Evolutionary conservation across 345 rosid species (phyloP).

Genomic region (Rhizophora mangle): DNA sequence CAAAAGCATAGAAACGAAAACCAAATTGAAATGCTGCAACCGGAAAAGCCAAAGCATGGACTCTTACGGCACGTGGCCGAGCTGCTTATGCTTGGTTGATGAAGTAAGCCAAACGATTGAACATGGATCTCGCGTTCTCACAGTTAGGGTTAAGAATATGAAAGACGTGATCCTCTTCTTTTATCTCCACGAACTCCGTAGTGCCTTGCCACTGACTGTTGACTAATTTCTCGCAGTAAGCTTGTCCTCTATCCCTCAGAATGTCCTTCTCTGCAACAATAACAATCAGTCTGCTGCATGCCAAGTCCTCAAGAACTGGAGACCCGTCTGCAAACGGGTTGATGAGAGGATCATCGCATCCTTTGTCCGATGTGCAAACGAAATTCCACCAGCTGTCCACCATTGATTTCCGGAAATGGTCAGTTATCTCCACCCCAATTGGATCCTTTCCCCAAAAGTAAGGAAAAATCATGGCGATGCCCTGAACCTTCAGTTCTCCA

Average conservation of each 20-base stretch:
- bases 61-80: too few relatives aligned
- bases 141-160: constrained; percentile 55
- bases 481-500: constrained; percentile 34
- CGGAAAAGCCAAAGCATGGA: too few relatives aligned
- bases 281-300: constrained; percentile 45
- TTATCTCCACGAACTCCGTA: constrained; percentile 48
- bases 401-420: constrained; percentile 44
- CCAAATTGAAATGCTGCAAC: too few relatives aligned
- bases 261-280: constrained; percentile 61
- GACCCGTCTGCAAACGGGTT: constrained; percentile 67
- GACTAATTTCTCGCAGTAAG: constrained; percentile 49
- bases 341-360: constrained; percentile 69
- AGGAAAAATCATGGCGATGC: constrained; percentile 68
- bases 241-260: constrained; percentile 49
- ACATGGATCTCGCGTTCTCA: constrained; percentile 42
- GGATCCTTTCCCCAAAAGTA: constrained; percentile 54
- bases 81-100: constrained; percentile 25
- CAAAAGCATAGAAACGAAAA: too few relatives aligned
- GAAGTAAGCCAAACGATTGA: constrained; percentile 47
- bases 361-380: constrained; percentile 61
- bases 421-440: constrained; percentile 48
- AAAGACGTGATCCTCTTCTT: constrained; percentile 64
- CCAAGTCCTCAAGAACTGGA: constrained; percentile 40
- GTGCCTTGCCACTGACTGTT: constrained; percentile 46
- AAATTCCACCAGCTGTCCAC: constrained; percentile 84